Percentiles rank a stretch among this genome's conserved stretches.
Conservation (phyloP, 257 asterid genomes). For the Capsicum chinense region DNA sequence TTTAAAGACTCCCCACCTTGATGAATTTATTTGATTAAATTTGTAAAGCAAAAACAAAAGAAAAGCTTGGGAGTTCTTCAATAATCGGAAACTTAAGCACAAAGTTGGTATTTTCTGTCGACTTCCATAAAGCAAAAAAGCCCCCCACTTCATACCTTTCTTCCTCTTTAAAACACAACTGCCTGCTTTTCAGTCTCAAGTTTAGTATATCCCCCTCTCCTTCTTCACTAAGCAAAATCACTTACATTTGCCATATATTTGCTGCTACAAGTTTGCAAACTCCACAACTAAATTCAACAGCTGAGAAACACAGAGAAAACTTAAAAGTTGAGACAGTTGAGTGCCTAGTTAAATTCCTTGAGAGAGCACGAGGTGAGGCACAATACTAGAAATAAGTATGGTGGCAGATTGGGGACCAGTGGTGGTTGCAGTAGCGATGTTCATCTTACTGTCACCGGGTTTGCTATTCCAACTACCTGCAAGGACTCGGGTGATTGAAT, state of each 20-base stretch:
- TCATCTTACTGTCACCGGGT: slow-evolving; percentile 86
- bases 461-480: slow-evolving; percentile 88
- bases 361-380: not conserved
- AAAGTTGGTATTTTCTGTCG: slow-evolving; percentile 35
- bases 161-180: slow-evolving; percentile 49
- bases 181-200: slow-evolving; percentile 50
- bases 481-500: slow-evolving; percentile 72
- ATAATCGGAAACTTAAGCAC: slow-evolving; percentile 29
- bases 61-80: slow-evolving; percentile 17
- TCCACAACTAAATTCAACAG: not conserved
- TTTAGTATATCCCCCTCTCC: slow-evolving; percentile 61
- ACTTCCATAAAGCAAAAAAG: slow-evolving; percentile 52
- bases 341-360: not conserved
- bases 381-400: slow-evolving; percentile 37
- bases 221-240: slow-evolving; percentile 64
- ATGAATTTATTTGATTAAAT: slow-evolving; percentile 22
- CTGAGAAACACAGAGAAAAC: not conserved
- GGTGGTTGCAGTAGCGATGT: slow-evolving; percentile 89
- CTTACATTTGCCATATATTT: slow-evolving; percentile 25
- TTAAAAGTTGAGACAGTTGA: not conserved
- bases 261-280: slow-evolving; percentile 21
- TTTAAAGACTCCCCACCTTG: slow-evolving; percentile 2
- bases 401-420: slow-evolving; percentile 88
- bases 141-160: slow-evolving; percentile 59
- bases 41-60: slow-evolving; percentile 12